phyloP scores from a whole-genome alignment of 2,329 filamentous ascomycete genomes.

The Beauveria brongniartii region DNA sequence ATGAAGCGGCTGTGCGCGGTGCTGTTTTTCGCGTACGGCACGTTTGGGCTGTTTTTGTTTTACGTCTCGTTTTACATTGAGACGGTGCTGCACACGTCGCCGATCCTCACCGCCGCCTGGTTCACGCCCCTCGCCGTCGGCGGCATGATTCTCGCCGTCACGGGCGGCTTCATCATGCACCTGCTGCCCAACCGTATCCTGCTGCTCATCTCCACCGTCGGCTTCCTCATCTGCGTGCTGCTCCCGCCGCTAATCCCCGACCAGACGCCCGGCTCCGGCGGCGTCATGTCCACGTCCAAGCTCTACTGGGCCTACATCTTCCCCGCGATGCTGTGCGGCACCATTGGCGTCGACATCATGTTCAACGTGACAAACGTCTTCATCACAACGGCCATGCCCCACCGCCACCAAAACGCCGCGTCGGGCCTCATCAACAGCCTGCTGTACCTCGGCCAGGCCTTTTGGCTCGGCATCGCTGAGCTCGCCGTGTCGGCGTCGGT shows the following conservation, averaged over 20 bases:
- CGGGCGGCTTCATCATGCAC: conserved; percentile 61
- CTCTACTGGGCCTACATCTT: conserved; percentile 68
- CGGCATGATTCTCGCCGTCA: conserved; percentile 55
- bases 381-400: conserved; percentile 64
- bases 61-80: conserved; percentile 63
- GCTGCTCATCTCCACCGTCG: conserved; percentile 52
- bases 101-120: conserved; percentile 60
- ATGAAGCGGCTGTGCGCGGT: conserved; percentile 56
- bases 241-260: conserved; percentile 57
- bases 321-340: conserved; percentile 59
- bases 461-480: conserved; percentile 64
- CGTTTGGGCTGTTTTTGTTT: conserved; percentile 59
- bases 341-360: conserved; percentile 66
- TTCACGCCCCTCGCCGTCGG: conserved; percentile 60
- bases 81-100: conserved; percentile 48
- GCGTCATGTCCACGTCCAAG: conserved; percentile 18
- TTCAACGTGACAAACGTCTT: conserved; percentile 72
- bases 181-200: conserved; percentile 54
- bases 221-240: conserved; percentile 49
- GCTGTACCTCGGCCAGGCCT: conserved; percentile 62
- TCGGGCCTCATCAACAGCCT: conserved; percentile 64
- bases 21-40: conserved; percentile 60
- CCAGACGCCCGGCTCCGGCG: conserved; percentile 24
- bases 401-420: conserved; percentile 59
- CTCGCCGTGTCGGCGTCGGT: conserved; percentile 47